Percentiles rank a stretch among this genome's conserved stretches.
Evolutionary conservation across 495 filamentous ascomycete genomes (phyloP).

Genomic region (Xylaria scruposa): DNA sequence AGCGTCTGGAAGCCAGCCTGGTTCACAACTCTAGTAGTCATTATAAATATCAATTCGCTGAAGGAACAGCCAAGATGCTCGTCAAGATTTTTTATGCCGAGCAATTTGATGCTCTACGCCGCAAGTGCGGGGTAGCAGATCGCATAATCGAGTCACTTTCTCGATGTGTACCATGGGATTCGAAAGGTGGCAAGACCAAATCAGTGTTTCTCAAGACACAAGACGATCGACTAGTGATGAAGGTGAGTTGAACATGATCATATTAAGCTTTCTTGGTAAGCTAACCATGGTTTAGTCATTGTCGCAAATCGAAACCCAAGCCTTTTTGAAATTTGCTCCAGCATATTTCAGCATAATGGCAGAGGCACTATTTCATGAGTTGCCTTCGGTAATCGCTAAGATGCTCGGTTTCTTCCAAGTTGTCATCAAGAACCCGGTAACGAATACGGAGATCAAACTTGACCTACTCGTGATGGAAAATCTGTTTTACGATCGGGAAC

Average conservation of each 20-base stretch:
- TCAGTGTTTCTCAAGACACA: constrained; percentile 97
- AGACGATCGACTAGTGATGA: constrained; percentile 91
- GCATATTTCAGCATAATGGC: constrained; percentile 98
- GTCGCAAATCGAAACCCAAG: constrained; percentile 86
- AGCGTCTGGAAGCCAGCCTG: constrained; percentile 76
- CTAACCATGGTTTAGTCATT: constrained; percentile 61
- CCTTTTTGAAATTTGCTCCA: constrained; percentile 93
- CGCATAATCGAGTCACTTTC: constrained; percentile 95
- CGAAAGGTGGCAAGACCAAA: constrained; percentile 96
- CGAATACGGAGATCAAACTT: constrained; percentile 92
- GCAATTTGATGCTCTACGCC: constrained; percentile 92
- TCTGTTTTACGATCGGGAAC: constrained; percentile 93
- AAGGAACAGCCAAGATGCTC: constrained; percentile 89
- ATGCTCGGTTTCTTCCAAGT: constrained; percentile 99
- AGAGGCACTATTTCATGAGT: constrained; percentile 91
- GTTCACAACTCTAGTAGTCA: constrained; percentile 86
- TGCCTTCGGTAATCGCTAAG: constrained; percentile 97
- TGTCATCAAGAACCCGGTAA: constrained; percentile 91
- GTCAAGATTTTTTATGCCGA: constrained; percentile 99
- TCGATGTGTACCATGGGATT: constrained; percentile 96
- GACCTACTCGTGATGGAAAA: constrained; percentile 98
- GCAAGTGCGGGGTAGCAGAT: constrained; percentile 90
- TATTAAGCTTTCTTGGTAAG: not conserved
- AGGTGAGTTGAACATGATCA: constrained; percentile 43
- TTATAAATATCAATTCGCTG: constrained; percentile 90